Evolutionary conservation across 768 basidiomycete genomes (phyloP).

Genomic region (Leccinum boreale): DNA sequence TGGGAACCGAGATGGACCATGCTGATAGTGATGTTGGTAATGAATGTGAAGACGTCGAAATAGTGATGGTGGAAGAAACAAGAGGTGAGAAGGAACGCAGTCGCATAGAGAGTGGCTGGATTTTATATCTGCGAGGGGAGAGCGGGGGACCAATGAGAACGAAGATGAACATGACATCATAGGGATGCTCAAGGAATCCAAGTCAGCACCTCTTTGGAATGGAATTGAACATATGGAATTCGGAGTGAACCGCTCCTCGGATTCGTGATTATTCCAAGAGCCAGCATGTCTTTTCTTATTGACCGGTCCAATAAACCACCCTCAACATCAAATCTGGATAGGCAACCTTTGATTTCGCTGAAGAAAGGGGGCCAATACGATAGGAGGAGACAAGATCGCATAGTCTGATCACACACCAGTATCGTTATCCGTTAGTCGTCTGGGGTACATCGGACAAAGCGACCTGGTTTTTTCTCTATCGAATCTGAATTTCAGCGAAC

Average conservation of each 20-base stretch:
- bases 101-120: neutral
- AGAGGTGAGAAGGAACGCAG: neutral
- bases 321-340: neutral
- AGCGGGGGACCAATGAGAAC: slow-evolving; percentile 10
- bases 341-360: neutral
- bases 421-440: neutral
- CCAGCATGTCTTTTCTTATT: neutral
- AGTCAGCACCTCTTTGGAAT: slow-evolving; percentile 7
- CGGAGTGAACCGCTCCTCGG: neutral
- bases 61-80: slow-evolving; percentile 14
- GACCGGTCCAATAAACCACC: neutral
- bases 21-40: slow-evolving; percentile 25
- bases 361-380: neutral
- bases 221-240: neutral
- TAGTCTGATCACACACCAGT: neutral
- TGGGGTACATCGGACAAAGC: neutral
- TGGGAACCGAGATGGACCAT: slow-evolving; percentile 29
- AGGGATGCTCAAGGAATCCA: slow-evolving; percentile 4
- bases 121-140: slow-evolving; percentile 22
- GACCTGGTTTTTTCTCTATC: neutral
- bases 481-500: neutral
- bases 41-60: slow-evolving; percentile 20
- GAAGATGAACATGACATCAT: slow-evolving; percentile 16
- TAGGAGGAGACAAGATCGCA: neutral
- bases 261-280: too few species aligned